Evolutionary conservation across 2,329 filamentous ascomycete species (phyloP).

Genomic region (Cordyceps farinosa): DNA sequence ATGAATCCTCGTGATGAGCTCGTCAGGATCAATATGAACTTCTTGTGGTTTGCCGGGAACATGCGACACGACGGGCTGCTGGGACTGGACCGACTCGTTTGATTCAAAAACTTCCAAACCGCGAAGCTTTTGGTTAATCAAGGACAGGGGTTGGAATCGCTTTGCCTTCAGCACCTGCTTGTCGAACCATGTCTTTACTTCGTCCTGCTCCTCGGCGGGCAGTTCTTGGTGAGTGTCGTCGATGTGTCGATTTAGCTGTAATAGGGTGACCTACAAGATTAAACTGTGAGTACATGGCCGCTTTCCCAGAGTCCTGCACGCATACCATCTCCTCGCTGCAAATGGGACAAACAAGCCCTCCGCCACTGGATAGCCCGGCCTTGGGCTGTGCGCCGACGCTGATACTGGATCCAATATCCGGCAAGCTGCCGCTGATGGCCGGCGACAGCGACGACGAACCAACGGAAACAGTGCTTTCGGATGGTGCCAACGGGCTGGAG

Average conservation of each 20-base stretch:
- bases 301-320: not conserved
- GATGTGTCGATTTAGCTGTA: constrained; percentile 83
- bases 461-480: constrained; percentile 72
- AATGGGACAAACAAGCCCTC: constrained; percentile 87
- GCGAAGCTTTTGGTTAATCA: constrained; percentile 90
- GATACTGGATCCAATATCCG: constrained; percentile 70
- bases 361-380: constrained; percentile 46
- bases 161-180: constrained; percentile 91
- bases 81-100: constrained; percentile 60
- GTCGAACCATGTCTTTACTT: constrained; percentile 96
- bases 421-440: constrained; percentile 56
- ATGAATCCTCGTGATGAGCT: constrained; percentile 80
- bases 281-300: not conserved
- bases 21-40: constrained; percentile 69
- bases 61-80: constrained; percentile 31
- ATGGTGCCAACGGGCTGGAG: constrained; percentile 50
- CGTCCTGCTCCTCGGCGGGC: constrained; percentile 82
- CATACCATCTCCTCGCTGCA: constrained; percentile 95
- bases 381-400: constrained; percentile 58
- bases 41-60: constrained; percentile 41
- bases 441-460: constrained; percentile 69
- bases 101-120: constrained; percentile 92
- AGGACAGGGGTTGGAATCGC: constrained; percentile 83
- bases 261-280: constrained; percentile 67
- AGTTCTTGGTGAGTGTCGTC: constrained; percentile 90